Conservation (phyloP, 1,284 basidiomycete species). For the Naganishia cerealis region DNA sequence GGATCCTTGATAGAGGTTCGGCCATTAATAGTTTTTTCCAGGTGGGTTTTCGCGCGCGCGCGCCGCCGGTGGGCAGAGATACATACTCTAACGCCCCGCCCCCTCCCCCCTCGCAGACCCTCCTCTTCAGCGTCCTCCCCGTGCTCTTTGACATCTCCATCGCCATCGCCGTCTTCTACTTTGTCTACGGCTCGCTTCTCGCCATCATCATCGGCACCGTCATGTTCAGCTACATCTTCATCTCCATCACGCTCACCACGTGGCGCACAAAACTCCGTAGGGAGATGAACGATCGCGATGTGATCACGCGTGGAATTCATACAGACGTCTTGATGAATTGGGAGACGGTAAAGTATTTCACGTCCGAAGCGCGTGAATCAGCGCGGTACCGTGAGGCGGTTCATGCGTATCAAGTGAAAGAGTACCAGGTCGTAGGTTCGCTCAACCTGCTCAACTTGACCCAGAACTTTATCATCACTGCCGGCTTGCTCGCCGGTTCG, state of each 20-base stretch:
- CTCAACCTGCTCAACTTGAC: slow-evolving; percentile 68
- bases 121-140: slow-evolving; percentile 76
- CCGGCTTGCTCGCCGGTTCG: slow-evolving; percentile 73
- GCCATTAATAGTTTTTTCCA: slow-evolving; percentile 60
- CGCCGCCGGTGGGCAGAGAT: not conserved
- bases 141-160: slow-evolving; percentile 74
- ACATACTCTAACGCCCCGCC: slow-evolving; percentile 41
- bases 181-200: slow-evolving; percentile 54
- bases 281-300: slow-evolving; percentile 72
- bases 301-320: slow-evolving; percentile 70
- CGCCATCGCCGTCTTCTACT: slow-evolving; percentile 36
- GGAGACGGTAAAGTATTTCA: slow-evolving; percentile 76
- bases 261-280: slow-evolving; percentile 71
- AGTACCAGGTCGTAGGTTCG: slow-evolving; percentile 71
- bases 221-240: slow-evolving; percentile 59
- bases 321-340: slow-evolving; percentile 72
- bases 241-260: slow-evolving; percentile 60
- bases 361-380: slow-evolving; percentile 75
- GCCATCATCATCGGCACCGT: slow-evolving; percentile 71
- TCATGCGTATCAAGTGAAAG: slow-evolving; percentile 70
- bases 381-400: slow-evolving; percentile 71
- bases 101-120: slow-evolving; percentile 36
- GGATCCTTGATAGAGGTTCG: slow-evolving; percentile 66
- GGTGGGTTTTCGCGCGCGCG: slow-evolving; percentile 38
- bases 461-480: slow-evolving; percentile 57